phyloP scores from a whole-genome alignment of 805 yeast species.

The Yamadazyma olivae region DNA sequence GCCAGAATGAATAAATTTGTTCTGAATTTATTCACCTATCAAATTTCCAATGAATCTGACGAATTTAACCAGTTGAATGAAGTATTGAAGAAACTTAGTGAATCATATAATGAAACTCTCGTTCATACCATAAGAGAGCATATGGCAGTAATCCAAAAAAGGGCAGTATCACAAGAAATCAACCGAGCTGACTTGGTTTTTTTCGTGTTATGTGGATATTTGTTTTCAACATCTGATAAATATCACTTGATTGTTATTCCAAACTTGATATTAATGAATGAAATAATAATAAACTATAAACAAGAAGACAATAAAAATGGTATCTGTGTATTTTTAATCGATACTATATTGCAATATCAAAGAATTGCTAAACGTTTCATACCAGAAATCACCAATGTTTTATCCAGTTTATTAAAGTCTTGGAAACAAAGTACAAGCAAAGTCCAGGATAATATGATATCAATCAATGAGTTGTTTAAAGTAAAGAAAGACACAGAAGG shows the following conservation, averaged over 20 bases:
- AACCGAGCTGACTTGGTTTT: constrained; percentile 56
- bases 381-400: constrained; percentile 59
- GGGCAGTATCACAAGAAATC: constrained; percentile 29
- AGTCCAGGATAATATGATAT: neutral
- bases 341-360: constrained; percentile 68
- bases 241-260: constrained; percentile 92
- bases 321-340: constrained; percentile 65
- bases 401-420: constrained; percentile 41
- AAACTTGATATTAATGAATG: constrained; percentile 67
- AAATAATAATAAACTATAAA: constrained; percentile 43
- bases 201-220: constrained; percentile 66
- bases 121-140: constrained; percentile 61
- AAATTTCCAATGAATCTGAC: constrained; percentile 36
- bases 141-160: constrained; percentile 51
- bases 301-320: constrained; percentile 39
- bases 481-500: constrained; percentile 18
- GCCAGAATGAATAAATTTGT: constrained; percentile 65
- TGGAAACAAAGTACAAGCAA: neutral
- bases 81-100: constrained; percentile 55
- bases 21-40: constrained; percentile 60
- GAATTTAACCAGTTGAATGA: constrained; percentile 31
- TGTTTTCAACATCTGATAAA: constrained; percentile 93
- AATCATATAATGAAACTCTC: constrained; percentile 60
- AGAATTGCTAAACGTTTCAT: constrained; percentile 71
- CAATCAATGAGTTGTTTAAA: constrained; percentile 16